A percentile compares a stretch with the other conserved stretches of the same genome.
Conservation (phyloP, 129 eudicot genomes). For the Flaveria brownii region DNA sequence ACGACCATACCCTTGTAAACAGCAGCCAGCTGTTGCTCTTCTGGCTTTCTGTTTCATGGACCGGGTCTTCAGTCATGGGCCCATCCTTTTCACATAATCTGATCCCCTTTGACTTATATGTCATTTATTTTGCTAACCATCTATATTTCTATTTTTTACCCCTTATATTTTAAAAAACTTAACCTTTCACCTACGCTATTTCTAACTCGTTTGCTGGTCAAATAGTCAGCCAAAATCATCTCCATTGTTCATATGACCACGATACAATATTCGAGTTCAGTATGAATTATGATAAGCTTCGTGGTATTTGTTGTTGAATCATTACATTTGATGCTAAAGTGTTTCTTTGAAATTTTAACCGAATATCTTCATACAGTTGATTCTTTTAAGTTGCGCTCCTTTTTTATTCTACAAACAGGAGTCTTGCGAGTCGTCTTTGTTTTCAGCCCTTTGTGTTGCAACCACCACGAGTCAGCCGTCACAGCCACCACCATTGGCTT, state of each 20-base stretch:
- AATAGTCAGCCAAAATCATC: too few species aligned
- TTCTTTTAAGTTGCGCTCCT: background rate
- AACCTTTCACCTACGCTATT: background rate
- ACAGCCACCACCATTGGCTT: too few species aligned
- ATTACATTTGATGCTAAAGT: background rate
- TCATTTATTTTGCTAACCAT: slow-evolving; percentile 22
- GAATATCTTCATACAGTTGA: too few species aligned
- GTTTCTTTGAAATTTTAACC: background rate
- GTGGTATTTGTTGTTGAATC: too few species aligned
- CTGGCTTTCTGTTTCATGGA: slow-evolving; percentile 35
- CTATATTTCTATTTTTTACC: slow-evolving; percentile 26
- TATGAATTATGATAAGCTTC: too few species aligned
- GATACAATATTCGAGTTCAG: too few species aligned
- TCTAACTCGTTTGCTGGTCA: background rate
- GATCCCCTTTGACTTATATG: slow-evolving; percentile 12
- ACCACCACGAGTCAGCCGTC: too few species aligned
- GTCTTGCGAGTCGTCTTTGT: too few species aligned
- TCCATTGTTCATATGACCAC: too few species aligned
- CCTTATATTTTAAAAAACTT: background rate
- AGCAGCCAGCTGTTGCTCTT: slow-evolving; percentile 36
- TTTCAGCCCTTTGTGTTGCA: too few species aligned
- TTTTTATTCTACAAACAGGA: background rate
- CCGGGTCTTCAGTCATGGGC: slow-evolving; percentile 32
- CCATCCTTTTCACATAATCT: slow-evolving; percentile 28
- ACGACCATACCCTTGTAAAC: background rate